Evolutionary conservation across 345 rosid species (phyloP), one percentile per base, ranked within the genome.

Genomic region (Excoecaria cochinchinensis): DNA sequence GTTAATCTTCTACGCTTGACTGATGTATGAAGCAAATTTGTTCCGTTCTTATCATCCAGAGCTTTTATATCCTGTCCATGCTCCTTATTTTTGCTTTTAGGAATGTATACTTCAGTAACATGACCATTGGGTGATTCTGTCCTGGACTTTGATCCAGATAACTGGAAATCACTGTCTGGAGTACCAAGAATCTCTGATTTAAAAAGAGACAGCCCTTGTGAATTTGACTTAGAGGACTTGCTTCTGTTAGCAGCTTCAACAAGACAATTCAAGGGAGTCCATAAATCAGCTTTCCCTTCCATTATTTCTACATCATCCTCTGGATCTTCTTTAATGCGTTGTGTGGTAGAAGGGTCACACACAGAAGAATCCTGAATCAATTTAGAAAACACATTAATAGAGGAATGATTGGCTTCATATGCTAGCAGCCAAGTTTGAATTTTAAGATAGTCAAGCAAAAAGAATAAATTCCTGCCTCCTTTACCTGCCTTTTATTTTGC

Each of bases 231-330:
- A 71, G 80, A 83, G 72, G 91, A 74, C 86, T 94, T 91, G 76
- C 94, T 89, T 85, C 94, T 89, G 64, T 91, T 95, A 24, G 95
- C 97, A 74, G 87, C 99, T 81, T 95, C 99, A 84, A 95, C 97
- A 75, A 95, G 93, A 90, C 83, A 90, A 83, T 90, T 84, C 75
- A 95, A 85, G 21, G 99, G 98, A 74, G 91, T 91, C 99, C 97
- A 95, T 21, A 83, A 77, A 84, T 95, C 95, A 42, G 78, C 78
- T 82, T 89, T 91, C 44, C 87, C 91, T 72, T 88, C 91, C 75
- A 84, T 86, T 72, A 89, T 74, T 82, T 89, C 89, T 76, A 51
- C 83, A 70, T 64, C 86, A 74, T 82, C 82, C 77, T 80, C 86
- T 48, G 67, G 79, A 61, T 83, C 89, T 74, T 76, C 78, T 65